phyloP scores from a whole-genome alignment of 2,329 filamentous ascomycete species.

The Pestalotiopsis sp. region DNA sequence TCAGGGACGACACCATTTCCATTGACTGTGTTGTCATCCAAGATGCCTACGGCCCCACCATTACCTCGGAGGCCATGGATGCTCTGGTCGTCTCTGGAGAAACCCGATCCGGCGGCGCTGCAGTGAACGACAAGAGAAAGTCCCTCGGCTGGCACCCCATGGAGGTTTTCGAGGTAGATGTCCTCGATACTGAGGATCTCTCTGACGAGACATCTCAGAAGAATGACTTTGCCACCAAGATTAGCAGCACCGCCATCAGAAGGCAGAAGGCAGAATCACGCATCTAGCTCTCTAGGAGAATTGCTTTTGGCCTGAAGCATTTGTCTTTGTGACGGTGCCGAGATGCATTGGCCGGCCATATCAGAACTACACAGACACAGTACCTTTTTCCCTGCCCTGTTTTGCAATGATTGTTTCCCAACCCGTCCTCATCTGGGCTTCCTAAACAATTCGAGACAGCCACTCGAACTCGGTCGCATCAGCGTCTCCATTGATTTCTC shows the following conservation, averaged over 20 bases:
- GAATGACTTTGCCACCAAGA: constrained; percentile 76
- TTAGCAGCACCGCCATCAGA: constrained; percentile 88
- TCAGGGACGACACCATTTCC: constrained; percentile 62
- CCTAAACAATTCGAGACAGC: not conserved
- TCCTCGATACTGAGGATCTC: constrained; percentile 71
- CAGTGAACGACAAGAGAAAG: constrained; percentile 80
- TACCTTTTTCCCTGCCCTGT: not conserved
- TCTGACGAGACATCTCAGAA: constrained; percentile 43
- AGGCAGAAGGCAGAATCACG: constrained; percentile 43
- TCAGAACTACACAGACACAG: not conserved
- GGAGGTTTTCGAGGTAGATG: constrained; percentile 86
- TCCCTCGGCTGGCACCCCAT: constrained; percentile 77
- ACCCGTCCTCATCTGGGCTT: not conserved
- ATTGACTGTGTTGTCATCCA: constrained; percentile 84
- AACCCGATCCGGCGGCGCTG: constrained; percentile 79
- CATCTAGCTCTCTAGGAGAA: not conserved
- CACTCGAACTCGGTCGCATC: not conserved
- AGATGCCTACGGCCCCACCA: constrained; percentile 88
- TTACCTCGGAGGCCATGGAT: constrained; percentile 77
- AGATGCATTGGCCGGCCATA: not conserved
- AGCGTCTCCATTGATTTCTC: not conserved
- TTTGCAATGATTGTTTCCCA: not conserved
- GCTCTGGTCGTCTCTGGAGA: constrained; percentile 87
- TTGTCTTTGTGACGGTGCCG: not conserved
- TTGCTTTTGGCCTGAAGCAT: too few species aligned